Percentiles rank a stretch among this genome's conserved stretches.
Evolutionary conservation across 2,329 filamentous ascomycete species (phyloP).

Genomic region (Teratosphaeria zuluensis): DNA sequence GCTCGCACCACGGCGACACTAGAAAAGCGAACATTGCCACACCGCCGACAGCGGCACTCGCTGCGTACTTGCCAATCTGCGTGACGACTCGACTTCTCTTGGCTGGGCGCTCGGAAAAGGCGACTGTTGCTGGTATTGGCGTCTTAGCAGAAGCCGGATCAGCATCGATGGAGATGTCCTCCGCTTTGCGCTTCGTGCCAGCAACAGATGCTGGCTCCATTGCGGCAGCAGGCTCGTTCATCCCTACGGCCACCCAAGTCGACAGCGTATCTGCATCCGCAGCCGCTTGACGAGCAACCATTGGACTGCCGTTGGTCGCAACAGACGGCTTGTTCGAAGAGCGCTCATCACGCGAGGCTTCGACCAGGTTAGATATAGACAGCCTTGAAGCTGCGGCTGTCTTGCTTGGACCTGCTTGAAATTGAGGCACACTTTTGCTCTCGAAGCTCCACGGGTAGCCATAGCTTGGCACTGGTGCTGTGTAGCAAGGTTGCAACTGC

Average conservation of each 20-base stretch:
- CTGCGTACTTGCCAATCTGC: constrained; percentile 8
- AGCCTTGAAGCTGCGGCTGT: not conserved
- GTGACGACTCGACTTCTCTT: not conserved
- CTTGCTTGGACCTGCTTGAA: not conserved
- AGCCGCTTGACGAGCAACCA: not conserved
- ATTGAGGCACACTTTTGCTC: not conserved
- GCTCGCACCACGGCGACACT: constrained; percentile 16
- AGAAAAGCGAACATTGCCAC: constrained; percentile 18
- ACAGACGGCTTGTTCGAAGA: constrained; percentile 3
- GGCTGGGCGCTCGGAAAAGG: not conserved
- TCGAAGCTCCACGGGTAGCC: not conserved
- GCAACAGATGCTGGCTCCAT: not conserved
- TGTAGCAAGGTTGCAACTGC: not conserved
- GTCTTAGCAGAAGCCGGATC: not conserved
- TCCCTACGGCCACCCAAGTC: not conserved
- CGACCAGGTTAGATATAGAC: constrained; percentile 4
- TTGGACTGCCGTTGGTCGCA: not conserved
- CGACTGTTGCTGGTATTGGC: not conserved
- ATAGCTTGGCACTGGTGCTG: constrained; percentile 3
- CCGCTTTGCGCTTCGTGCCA: constrained; percentile 18
- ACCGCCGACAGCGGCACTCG: constrained; percentile 12
- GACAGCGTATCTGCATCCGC: not conserved
- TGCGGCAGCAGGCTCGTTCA: not conserved
- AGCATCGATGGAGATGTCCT: constrained; percentile 8
- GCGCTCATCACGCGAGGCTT: not conserved